These are phyloP conservation scores for Colletotrichum higginsianum DNA, from an alignment of 2,329 filamentous ascomycete genomes.

Conservation along the genomic window DNA sequence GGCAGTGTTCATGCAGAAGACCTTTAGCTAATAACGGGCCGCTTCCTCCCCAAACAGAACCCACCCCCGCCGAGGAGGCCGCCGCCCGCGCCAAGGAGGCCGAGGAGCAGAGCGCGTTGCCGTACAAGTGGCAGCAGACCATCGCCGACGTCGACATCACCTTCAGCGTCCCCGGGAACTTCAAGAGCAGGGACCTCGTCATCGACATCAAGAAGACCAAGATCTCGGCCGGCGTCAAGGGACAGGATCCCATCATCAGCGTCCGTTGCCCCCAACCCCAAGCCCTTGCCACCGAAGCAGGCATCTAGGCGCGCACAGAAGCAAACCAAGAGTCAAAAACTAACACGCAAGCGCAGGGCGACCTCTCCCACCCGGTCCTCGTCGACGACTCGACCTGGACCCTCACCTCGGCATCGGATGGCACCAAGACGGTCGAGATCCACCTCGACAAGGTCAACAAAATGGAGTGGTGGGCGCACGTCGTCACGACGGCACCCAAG, in stretches of 20 bases:
- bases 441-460: slow-evolving; percentile 97
- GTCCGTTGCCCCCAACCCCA: slow-evolving; percentile 62
- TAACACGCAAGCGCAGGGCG: slow-evolving; percentile 73
- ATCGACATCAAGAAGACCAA: slow-evolving; percentile 86
- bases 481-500: slow-evolving; percentile 87
- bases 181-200: slow-evolving; percentile 87
- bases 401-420: slow-evolving; percentile 79
- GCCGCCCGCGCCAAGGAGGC: slow-evolving; percentile 79
- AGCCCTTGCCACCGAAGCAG: not conserved
- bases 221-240: slow-evolving; percentile 87
- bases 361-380: slow-evolving; percentile 83
- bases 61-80: slow-evolving; percentile 69
- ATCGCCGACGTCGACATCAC: slow-evolving; percentile 90
- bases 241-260: slow-evolving; percentile 86
- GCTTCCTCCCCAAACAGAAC: slow-evolving; percentile 59
- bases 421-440: slow-evolving; percentile 78
- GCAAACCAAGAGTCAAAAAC: not conserved
- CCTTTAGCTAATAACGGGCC: slow-evolving; percentile 54
- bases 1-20: not conserved
- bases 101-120: slow-evolving; percentile 89
- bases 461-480: slow-evolving; percentile 98
- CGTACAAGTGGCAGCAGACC: slow-evolving; percentile 97
- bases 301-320: too few species aligned
- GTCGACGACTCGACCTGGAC: slow-evolving; percentile 97
- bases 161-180: slow-evolving; percentile 82